Base-by-base conservation (phyloP, 2,329 filamentous ascomycete species). In the Bipolaris gigantea region DNA sequence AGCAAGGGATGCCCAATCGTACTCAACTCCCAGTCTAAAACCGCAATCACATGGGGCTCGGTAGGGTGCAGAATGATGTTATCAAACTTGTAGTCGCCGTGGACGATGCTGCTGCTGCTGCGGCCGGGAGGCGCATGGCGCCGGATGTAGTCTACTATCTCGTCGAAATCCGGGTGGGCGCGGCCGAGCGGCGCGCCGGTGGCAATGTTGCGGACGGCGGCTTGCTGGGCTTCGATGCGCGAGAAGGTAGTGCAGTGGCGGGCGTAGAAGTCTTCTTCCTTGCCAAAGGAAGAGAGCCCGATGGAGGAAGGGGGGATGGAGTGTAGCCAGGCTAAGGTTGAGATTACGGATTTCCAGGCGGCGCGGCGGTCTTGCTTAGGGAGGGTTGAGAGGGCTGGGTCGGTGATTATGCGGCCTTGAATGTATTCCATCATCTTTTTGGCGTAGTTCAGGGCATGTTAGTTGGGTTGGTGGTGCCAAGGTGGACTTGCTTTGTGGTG, bases 1-100 rank as follows among this genome's bases (percentile, higher is more conserved):
- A 90, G 92, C 23, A 97, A 83, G 1, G 94, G 93, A 72, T 99
- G 93, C 10, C 93, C 93, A 50, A 97, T 86, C 0, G 93, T 97
- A 38, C 90, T 92, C 89, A 97, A 92, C 76, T 97, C 93, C 93
- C 93, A 97, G 77, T 97, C 94, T 7, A 97, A 77, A 48, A 97
- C 90, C 1, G 92, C 93, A 75, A 97, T 91, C 13, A 97, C 92
- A 42, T 87, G 81, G 5, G 92, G 85, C 73, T 93, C 89, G 0
- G 89, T 92, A 74, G 88, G 88, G 77, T 96, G 90, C 73, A 95
- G 95, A 18, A 80, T 76, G 5, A 80, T 57, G 50, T 80, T 81
- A 55, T 80, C 79, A 48, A 80, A 95, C 80, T 97, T 97, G 80
- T 92, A 97, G 74, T 97, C 93, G 11, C 93, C 93, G 68, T 97